phyloP scores from a whole-genome alignment of 306 rosid species.

The Cyclanthera cordifolia region DNA sequence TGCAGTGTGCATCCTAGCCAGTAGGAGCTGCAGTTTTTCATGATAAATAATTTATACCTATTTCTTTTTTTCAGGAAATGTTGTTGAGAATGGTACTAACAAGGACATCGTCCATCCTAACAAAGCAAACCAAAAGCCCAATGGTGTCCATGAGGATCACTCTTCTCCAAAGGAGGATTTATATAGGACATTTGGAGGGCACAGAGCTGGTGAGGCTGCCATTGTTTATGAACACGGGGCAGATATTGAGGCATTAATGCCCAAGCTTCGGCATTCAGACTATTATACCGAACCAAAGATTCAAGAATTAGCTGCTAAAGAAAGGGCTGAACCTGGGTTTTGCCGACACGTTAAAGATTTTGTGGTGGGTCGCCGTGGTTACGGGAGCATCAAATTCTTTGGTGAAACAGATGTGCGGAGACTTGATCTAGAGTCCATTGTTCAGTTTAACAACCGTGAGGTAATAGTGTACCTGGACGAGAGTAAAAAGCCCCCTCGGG shows the following conservation, averaged over 20 bases:
- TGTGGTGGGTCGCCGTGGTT: slow-evolving; percentile 83
- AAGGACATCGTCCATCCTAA: slow-evolving; percentile 36
- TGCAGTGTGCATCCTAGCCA: background rate
- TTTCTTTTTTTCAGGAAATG: slow-evolving; percentile 27
- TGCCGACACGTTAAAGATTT: slow-evolving; percentile 77
- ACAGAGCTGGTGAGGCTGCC: slow-evolving; percentile 98
- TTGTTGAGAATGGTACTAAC: slow-evolving; percentile 35
- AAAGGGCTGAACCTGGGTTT: slow-evolving; percentile 88
- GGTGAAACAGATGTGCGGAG: slow-evolving; percentile 86
- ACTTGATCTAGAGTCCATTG: slow-evolving; percentile 77
- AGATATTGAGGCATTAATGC: slow-evolving; percentile 90
- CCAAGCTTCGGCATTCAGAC: slow-evolving; percentile 78
- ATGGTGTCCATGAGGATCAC: slow-evolving; percentile 54
- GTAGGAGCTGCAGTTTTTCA: background rate
- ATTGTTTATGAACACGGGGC: slow-evolving; percentile 98
- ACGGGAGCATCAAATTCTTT: slow-evolving; percentile 77
- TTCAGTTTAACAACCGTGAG: slow-evolving; percentile 86
- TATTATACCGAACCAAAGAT: slow-evolving; percentile 82
- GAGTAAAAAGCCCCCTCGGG: slow-evolving; percentile 83
- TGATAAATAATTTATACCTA: background rate
- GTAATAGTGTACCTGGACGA: slow-evolving; percentile 92
- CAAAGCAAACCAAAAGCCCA: slow-evolving; percentile 35
- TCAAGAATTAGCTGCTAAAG: slow-evolving; percentile 92
- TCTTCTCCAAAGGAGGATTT: slow-evolving; percentile 42
- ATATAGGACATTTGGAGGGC: slow-evolving; percentile 74